Evolutionary conservation across 257 asterid species (phyloP).

Genomic region (Fraxinus pennsylvanica): DNA sequence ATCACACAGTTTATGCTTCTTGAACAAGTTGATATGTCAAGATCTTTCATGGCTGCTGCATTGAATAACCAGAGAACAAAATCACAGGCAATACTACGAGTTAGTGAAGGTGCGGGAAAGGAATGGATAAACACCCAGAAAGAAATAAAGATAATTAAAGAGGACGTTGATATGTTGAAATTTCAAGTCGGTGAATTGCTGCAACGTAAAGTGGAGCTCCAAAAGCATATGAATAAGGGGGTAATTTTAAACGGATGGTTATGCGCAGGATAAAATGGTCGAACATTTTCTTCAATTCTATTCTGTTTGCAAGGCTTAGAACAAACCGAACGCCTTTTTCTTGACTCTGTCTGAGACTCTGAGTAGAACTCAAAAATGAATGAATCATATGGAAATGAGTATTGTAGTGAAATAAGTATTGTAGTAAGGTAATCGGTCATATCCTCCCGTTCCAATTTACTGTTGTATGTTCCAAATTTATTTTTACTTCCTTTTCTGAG

Average conservation of each 20-base stretch:
- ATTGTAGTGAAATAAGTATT: too few species aligned
- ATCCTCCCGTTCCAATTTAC: neutral
- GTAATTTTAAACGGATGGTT: neutral
- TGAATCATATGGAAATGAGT: too few species aligned
- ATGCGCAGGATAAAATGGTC: neutral
- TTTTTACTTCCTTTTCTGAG: neutral
- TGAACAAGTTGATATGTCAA: conserved; percentile 35
- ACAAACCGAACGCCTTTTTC: neutral
- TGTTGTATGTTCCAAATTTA: neutral
- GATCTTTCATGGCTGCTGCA: conserved; percentile 28
- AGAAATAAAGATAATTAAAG: conserved; percentile 26
- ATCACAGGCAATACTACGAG: conserved; percentile 23
- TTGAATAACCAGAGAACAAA: conserved; percentile 27
- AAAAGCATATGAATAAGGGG: conserved; percentile 19
- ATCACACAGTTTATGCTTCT: conserved; percentile 29
- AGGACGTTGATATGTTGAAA: conserved; percentile 35
- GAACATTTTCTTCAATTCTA: neutral
- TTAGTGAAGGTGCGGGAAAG: conserved; percentile 9
- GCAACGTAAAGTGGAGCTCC: conserved; percentile 25
- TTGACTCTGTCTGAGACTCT: neutral
- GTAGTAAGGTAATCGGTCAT: too few species aligned
- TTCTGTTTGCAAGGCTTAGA: neutral
- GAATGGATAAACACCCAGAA: conserved; percentile 18
- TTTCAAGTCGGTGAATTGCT: conserved; percentile 30
- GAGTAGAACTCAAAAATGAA: neutral